phyloP scores from a whole-genome alignment of 257 asterid species.

The Capsicum chinense region DNA sequence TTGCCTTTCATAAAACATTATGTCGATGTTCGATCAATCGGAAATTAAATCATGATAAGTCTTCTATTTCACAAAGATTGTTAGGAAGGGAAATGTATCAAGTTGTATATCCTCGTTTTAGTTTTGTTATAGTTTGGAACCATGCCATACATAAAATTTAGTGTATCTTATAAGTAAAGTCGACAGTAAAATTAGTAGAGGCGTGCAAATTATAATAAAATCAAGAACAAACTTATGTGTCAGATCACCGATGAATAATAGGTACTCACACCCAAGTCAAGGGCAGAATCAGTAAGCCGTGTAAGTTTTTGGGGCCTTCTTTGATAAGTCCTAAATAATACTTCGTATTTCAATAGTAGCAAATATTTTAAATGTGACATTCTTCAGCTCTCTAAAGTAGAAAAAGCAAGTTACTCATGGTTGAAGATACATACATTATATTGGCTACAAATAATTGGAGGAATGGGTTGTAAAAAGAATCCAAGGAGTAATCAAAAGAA shows the following conservation, averaged over 20 bases:
- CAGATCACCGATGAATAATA: too few relatives aligned
- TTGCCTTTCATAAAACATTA: too few relatives aligned
- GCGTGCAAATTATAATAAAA: background rate
- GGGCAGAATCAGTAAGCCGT: too few relatives aligned
- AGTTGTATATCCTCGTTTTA: background rate
- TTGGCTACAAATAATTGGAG: slow-evolving; percentile 15
- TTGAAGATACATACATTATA: slow-evolving; percentile 9
- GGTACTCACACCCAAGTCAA: too few relatives aligned
- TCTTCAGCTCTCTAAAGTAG: background rate
- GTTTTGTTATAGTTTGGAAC: too few relatives aligned
- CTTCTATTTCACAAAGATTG: background rate
- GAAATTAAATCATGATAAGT: background rate
- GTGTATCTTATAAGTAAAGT: background rate
- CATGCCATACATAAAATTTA: too few relatives aligned
- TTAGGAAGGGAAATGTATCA: background rate
- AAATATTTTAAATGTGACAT: background rate
- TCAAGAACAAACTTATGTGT: too few relatives aligned
- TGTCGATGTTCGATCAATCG: background rate
- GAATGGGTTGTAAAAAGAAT: slow-evolving; percentile 9
- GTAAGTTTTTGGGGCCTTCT: background rate
- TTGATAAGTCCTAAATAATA: background rate
- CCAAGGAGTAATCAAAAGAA: background rate
- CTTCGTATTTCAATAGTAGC: background rate
- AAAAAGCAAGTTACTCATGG: background rate
- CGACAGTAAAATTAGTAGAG: too few relatives aligned